These are phyloP conservation scores for Phytophthora sojae DNA, from an alignment of 352 stramenopile genomes.

Conservation along the genomic window DNA sequence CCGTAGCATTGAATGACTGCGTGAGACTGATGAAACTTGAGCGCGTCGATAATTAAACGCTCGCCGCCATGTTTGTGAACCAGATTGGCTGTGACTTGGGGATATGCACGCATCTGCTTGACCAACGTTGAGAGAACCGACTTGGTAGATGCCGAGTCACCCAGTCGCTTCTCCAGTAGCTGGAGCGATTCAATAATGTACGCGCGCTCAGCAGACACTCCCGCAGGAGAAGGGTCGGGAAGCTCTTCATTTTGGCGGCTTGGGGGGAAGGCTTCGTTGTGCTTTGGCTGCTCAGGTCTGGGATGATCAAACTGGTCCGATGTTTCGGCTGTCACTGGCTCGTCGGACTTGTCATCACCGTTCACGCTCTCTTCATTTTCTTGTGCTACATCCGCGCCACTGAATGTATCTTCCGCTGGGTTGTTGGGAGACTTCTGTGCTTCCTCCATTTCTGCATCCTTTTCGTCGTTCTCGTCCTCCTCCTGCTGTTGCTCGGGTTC, in stretches of 20 bases:
- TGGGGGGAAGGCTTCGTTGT: conserved; percentile 1
- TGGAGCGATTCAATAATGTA: conserved; percentile 57
- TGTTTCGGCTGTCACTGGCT: not conserved
- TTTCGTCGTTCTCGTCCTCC: conserved; percentile 3
- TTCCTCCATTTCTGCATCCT: conserved; percentile 18
- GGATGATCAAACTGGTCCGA: not conserved
- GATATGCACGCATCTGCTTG: conserved; percentile 82
- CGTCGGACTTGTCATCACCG: not conserved
- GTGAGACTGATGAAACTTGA: conserved; percentile 66
- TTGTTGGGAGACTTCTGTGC: conserved; percentile 6
- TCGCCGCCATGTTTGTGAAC: conserved; percentile 60
- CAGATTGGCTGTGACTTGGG: conserved; percentile 68
- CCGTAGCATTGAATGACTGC: conserved; percentile 86
- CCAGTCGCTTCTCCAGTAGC: conserved; percentile 48
- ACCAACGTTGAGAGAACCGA: conserved; percentile 71
- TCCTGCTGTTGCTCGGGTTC: conserved; percentile 9
- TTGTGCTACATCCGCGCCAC: not conserved
- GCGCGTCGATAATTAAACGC: conserved; percentile 56
- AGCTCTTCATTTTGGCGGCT: conserved; percentile 12
- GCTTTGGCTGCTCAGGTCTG: not conserved
- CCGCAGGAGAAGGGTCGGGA: not conserved
- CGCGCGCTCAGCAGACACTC: conserved; percentile 46
- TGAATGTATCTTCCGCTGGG: conserved; percentile 1
- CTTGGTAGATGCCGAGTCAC: conserved; percentile 62
- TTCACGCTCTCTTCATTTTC: conserved; percentile 15